phyloP scores from a whole-genome alignment of 495 filamentous ascomycete species.

The Penicillium arizonense region DNA sequence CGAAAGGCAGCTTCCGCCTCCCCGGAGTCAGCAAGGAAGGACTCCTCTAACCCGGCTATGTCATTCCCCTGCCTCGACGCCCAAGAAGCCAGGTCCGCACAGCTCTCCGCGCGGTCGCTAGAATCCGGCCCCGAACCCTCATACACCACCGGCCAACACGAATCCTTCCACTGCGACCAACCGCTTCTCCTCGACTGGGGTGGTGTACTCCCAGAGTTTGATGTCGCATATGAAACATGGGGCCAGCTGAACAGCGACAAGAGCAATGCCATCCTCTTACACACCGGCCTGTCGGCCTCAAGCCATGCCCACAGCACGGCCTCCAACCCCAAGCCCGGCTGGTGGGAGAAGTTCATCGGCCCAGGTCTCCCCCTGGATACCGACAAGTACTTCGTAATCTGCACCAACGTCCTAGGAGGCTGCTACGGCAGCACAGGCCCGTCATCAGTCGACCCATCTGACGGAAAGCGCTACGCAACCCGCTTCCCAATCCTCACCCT shows the following conservation, averaged over 20 bases:
- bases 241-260: constrained; percentile 75
- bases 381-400: constrained; percentile 87
- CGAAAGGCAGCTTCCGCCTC: constrained; percentile 30
- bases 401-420: constrained; percentile 94
- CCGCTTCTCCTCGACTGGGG: constrained; percentile 92
- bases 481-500: constrained; percentile 96
- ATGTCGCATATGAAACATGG: constrained; percentile 94
- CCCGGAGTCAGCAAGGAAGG: constrained; percentile 22
- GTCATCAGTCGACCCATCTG: constrained; percentile 80
- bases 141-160: constrained; percentile 84
- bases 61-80: constrained; percentile 95
- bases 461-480: constrained; percentile 86
- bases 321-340: constrained; percentile 82
- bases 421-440: constrained; percentile 97
- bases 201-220: constrained; percentile 79
- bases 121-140: constrained; percentile 85
- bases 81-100: constrained; percentile 78
- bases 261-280: constrained; percentile 88
- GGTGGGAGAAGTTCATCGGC: constrained; percentile 99
- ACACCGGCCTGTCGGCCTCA: constrained; percentile 92
- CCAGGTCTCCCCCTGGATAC: constrained; percentile 85
- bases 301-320: constrained; percentile 92
- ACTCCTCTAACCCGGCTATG: constrained; percentile 83
- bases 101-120: constrained; percentile 68
- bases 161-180: constrained; percentile 67